phyloP scores from a whole-genome alignment of 345 rosid species.

The Eucalyptus virginea region DNA sequence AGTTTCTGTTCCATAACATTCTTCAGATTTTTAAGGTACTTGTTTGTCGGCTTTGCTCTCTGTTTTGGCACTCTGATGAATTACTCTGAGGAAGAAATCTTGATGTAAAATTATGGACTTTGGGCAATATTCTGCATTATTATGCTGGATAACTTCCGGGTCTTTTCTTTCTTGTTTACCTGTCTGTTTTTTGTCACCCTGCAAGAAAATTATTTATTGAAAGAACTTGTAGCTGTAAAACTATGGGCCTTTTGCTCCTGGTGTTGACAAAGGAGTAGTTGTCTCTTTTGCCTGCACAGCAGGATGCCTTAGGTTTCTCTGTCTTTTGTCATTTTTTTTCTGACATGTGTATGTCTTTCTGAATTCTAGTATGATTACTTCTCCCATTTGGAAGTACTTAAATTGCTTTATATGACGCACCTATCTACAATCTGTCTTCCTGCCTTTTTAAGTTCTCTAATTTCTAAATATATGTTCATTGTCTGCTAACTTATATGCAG shows the following conservation, averaged over 20 bases:
- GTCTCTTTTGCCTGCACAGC: background rate
- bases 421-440: background rate
- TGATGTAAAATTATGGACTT: background rate
- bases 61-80: background rate
- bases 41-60: background rate
- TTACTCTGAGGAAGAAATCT: background rate
- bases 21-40: background rate
- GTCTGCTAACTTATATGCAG: slow-evolving; percentile 17
- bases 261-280: background rate
- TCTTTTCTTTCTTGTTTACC: background rate
- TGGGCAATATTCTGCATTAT: background rate
- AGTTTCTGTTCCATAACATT: background rate
- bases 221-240: background rate
- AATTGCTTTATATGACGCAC: background rate
- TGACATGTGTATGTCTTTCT: background rate
- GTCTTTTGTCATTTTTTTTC: background rate
- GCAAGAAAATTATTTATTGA: background rate
- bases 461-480: background rate
- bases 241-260: background rate
- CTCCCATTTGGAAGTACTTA: background rate
- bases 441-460: background rate
- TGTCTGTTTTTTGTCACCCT: background rate
- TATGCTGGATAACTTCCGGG: background rate
- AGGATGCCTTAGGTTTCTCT: background rate
- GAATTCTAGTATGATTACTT: background rate